phyloP scores from a whole-genome alignment of 768 basidiomycete genomes.

The Leccinum longicurvipes region DNA sequence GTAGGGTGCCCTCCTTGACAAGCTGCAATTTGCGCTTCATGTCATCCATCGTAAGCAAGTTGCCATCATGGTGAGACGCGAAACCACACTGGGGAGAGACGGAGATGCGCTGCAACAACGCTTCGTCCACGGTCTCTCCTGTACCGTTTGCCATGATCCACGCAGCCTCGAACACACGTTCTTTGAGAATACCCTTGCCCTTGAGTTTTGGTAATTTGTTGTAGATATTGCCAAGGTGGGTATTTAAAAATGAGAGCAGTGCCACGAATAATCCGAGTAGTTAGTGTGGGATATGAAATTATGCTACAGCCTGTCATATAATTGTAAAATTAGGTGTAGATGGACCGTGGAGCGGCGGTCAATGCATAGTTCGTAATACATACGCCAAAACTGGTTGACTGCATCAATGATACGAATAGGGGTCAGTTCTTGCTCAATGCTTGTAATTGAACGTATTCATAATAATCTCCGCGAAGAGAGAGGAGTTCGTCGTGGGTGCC shows the following conservation, averaged over 20 bases:
- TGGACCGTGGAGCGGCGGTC: no score
- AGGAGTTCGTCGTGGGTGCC: slow-evolving; percentile 88
- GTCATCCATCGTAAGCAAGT: not conserved
- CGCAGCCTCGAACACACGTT: not conserved
- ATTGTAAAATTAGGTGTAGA: no score
- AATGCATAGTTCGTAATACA: no score
- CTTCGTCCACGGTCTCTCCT: not conserved
- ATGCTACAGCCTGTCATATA: no score
- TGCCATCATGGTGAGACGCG: not conserved
- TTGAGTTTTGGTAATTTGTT: not conserved
- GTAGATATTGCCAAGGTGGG: no score
- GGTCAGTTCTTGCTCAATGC: no score
- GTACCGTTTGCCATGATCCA: not conserved
- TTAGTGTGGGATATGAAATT: no score
- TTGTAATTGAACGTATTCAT: no score
- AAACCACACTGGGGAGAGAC: not conserved
- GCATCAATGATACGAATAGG: no score
- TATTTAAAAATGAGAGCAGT: no score
- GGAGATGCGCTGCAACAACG: not conserved
- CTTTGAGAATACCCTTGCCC: not conserved
- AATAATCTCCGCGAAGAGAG: slow-evolving; percentile 56
- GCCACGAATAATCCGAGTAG: no score
- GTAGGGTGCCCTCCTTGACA: not conserved
- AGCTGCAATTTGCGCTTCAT: not conserved
- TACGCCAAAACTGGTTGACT: no score